Base-by-base conservation (phyloP, 2,329 filamentous ascomycete species). In the Aspergillus sp. region DNA sequence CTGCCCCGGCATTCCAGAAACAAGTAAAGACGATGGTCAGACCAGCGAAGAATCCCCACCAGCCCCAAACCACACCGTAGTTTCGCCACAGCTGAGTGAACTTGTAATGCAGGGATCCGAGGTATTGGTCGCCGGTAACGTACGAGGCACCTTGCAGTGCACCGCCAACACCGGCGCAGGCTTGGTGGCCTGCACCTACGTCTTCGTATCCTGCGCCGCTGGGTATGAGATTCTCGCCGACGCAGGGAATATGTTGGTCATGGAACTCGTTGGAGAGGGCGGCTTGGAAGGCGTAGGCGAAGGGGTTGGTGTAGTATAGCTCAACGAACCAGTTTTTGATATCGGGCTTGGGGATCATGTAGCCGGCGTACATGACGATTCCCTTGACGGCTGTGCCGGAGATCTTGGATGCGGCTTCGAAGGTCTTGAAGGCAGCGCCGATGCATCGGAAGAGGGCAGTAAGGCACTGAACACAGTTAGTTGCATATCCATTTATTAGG, bases 51-150 rank as follows among this genome's bases (percentile, higher is more conserved):
- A 88, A 68, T 7, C 70, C 79, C 84, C 86, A 88, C 79, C 80
- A 89, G 0, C 80, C 85, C 79, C 84, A 87, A 41, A 87, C 65
- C 50, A 87, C 85, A 8, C 84, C 84, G 56, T 86, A 81, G 66
- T 87, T 87, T 7, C 84, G 74, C 84, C 84, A 87, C 1, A 87
- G 58, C 41, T 86, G 79, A 0, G 65, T 64, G 51, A 82, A 73
- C 19, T 73, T 76, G 69, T 85, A 87, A 0, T 82, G 82, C 0
- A 89, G 73, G 2, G 80, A 82, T 0, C 64, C 65, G 0, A 89
- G 72, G 54, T 88, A 89, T 4, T 82, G 71, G n/a, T 87, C 84
- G 0, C 86, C 86, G 6, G 73, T 79, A 2, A 88, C 74, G 12
- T 66, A 77, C 0, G 75, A 77, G 21, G 77, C 68, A 0, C 85